Percentiles rank a stretch among this genome's conserved stretches.
Conservation (phyloP, 768 basidiomycete genomes). For the Lanmaoa rubissima region DNA sequence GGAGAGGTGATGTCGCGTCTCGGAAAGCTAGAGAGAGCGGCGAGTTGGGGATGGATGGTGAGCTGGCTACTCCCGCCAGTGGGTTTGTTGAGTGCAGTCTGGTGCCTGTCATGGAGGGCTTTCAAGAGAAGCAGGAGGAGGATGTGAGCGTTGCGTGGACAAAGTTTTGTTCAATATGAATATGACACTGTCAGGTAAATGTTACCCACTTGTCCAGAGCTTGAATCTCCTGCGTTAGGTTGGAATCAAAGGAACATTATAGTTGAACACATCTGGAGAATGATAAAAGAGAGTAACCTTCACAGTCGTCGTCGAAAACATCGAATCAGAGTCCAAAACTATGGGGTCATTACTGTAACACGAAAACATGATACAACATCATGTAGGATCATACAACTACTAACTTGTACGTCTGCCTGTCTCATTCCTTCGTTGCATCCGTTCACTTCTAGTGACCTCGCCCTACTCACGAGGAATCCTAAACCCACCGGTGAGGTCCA, state of each 20-base stretch:
- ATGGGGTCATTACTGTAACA: too few relatives aligned
- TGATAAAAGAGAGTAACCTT: background rate
- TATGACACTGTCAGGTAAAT: background rate
- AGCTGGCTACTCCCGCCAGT: conserved; percentile 60
- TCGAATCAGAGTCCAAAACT: too few relatives aligned
- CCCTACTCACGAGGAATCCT: conserved; percentile 5
- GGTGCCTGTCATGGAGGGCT: conserved; percentile 37
- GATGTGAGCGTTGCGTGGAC: background rate
- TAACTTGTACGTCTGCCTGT: background rate
- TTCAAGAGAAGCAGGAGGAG: conserved; percentile 24
- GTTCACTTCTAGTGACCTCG: background rate
- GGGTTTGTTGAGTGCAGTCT: conserved; percentile 47
- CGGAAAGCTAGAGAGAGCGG: conserved; percentile 40
- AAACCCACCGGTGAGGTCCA: conserved; percentile 5
- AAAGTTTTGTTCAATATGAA: background rate
- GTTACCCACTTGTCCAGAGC: background rate
- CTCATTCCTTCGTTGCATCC: background rate
- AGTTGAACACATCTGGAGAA: background rate
- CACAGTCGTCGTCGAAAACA: background rate
- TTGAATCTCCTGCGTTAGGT: background rate
- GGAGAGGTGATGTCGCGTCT: conserved; percentile 43
- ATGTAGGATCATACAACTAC: background rate
- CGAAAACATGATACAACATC: background rate
- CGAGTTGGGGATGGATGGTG: conserved; percentile 59
- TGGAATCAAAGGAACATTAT: background rate